Conservation (phyloP, 306 rosid genomes). For the Ormosia semicastrata region DNA sequence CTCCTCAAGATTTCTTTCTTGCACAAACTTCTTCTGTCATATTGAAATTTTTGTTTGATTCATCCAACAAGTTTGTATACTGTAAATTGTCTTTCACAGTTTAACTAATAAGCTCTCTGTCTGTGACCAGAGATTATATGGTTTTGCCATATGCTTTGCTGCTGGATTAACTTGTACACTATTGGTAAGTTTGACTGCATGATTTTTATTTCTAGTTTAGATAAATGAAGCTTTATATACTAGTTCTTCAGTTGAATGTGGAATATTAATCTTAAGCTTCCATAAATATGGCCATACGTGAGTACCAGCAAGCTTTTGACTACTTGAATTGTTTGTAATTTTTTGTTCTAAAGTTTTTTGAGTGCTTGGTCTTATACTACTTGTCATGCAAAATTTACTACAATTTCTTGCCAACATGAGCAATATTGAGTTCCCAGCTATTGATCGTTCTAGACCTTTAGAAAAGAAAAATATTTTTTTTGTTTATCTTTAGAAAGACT, state of each 20-base stretch:
- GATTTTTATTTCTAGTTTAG: constrained; percentile 1
- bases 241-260: neutral
- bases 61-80: neutral
- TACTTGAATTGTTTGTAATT: neutral
- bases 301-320: constrained; percentile 6
- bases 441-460: no score
- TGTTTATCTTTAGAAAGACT: neutral
- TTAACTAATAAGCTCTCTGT: constrained; percentile 32
- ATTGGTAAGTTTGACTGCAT: constrained; percentile 56
- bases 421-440: no score
- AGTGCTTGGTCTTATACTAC: neutral
- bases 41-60: constrained; percentile 17
- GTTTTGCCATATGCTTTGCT: constrained; percentile 84
- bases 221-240: constrained; percentile 21
- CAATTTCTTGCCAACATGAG: no score
- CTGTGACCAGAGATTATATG: constrained; percentile 68
- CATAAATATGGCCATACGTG: neutral
- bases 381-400: neutral
- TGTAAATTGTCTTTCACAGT: neutral
- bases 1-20: constrained; percentile 16
- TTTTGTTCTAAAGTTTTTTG: neutral
- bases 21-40: neutral
- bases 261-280: neutral
- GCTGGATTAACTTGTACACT: constrained; percentile 82
- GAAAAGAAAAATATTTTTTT: no score